Evolutionary conservation across 495 filamentous ascomycete genomes (phyloP), one percentile per base, ranked within the genome.

Genomic region (Cetradonia linearis): DNA sequence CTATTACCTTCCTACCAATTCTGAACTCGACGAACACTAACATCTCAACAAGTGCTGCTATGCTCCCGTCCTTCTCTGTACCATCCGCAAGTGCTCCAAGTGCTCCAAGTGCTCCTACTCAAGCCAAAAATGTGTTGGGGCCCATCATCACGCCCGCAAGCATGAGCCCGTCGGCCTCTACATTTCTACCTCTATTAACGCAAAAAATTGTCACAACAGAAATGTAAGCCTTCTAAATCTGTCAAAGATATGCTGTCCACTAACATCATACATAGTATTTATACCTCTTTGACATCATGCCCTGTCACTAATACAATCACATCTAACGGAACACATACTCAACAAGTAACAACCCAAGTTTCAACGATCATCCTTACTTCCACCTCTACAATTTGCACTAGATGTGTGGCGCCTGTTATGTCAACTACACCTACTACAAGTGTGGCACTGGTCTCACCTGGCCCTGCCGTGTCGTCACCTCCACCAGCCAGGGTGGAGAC

Each of bases 281-380:
- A 50, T 28, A 62, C 60, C 7, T 60, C 63, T 28, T 33, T 59
- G 20, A 63, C 61, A 11, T 53, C 53, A 18, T 66, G 64, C 37
- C 64, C 64, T 18, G 61, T 66, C 27, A 66, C 64, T 18, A 58
- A 56, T 30, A 66, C 64, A 5, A 36, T 57, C 50, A 58, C 58
- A 11, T 44, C 61, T 3, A 59, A 59, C 5, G 49, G 46, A 2
- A 36, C 28, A 3, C 56, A 56, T 25, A 38, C 49, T 31, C 9
- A 54, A 6, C 37, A 55, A 38, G 57, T 46, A 34, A 53, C 61
- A 13, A 60, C 57, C 5, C 60, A 42, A 13, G 3, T 66, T 25
- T 66, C 64, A 20, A 66, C 64, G 4, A 28, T 66, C 9, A 28
- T 59, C 8, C 56, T 44, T 13, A 63, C 57, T 18, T 59, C 53